Evolutionary conservation across 345 rosid genomes (phyloP), one percentile per base, ranked within the genome.

Genomic region (Arabis hirsuta): DNA sequence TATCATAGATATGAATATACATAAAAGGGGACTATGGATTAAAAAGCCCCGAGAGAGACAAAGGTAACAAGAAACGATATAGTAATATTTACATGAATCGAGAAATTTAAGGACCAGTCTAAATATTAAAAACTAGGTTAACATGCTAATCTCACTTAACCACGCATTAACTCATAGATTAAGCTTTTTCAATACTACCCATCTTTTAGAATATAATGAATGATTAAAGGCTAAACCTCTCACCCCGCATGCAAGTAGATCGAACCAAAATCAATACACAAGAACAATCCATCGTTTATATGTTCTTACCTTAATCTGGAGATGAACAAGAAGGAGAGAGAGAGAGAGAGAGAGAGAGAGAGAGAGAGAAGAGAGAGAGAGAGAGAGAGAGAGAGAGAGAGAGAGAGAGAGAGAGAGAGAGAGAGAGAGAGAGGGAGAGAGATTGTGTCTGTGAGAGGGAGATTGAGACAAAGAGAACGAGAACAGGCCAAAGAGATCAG

Each of bases 111-210:
- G 71, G 87, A 82, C 84, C 84, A 86, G 53, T 51, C 88, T 81
- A 34, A 5, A 34, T 34, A 78, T 22, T 50, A 34, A 54, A 42
- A 67, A 62, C 52, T 68, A 63, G 62, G 72, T 72, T 73, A 82
- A 71, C 83, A 77, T 81, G 78, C 76, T 67, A 78, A 63, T 62
- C 77, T 50, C 69, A 62, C 59, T 79, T 80, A 84, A 84, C 69
- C 78, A 79, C 87, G 86, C 87, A 59, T 73, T 65, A 48, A 71
- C 58, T 52, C 27, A 57, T 51, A 71, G 51, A 76, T 65, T 58
- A 76, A 76, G 72, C 76, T 64, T 76, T 69, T 58, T 57, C 62
- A 63, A 71, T 64, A 71, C 34, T 72, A 71, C 36, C 36, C 69
- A 64, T 62, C 22, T 9, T 63, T 55, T 63, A 16, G 74, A 83